Conservation (phyloP, 768 basidiomycete genomes). For the Dioszegia crocea region DNA sequence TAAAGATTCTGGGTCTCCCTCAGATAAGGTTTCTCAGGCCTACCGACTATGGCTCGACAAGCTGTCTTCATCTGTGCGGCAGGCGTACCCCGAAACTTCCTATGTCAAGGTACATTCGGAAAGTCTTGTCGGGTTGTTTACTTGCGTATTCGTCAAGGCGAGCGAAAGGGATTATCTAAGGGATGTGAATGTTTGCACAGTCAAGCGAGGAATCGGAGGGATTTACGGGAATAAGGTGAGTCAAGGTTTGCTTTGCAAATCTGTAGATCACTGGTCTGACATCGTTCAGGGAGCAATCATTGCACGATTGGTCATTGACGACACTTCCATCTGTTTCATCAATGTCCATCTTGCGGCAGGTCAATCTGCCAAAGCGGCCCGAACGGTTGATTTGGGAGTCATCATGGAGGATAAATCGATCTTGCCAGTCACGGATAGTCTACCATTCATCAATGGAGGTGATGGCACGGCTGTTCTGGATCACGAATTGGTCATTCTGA, state of each 20-base stretch:
- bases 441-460: conserved; percentile 75
- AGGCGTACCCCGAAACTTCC: conserved; percentile 67
- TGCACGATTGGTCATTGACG: conserved; percentile 79
- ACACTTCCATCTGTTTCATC: conserved; percentile 88
- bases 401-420: conserved; percentile 78
- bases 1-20: conserved; percentile 60
- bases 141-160: conserved; percentile 63
- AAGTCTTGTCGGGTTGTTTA: conserved; percentile 84
- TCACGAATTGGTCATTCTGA: conserved; percentile 90
- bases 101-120: conserved; percentile 81
- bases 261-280: too few relatives aligned
- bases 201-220: conserved; percentile 86
- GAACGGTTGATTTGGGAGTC: conserved; percentile 81
- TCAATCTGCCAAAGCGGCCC: conserved; percentile 70
- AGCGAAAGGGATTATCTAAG: conserved; percentile 60
- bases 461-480: conserved; percentile 90
- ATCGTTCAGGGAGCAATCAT: conserved; percentile 72
- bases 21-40: conserved; percentile 77
- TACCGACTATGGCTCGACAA: conserved; percentile 88
- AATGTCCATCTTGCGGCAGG: conserved; percentile 94
- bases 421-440: conserved; percentile 57
- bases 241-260: too few relatives aligned
- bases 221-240: conserved; percentile 91
- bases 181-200: conserved; percentile 68
- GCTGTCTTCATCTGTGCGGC: conserved; percentile 65